Evolutionary conservation across 75 land plant species (phyloP), one percentile per base, ranked within the genome.

Genomic region (Cupressus sempervirens): DNA sequence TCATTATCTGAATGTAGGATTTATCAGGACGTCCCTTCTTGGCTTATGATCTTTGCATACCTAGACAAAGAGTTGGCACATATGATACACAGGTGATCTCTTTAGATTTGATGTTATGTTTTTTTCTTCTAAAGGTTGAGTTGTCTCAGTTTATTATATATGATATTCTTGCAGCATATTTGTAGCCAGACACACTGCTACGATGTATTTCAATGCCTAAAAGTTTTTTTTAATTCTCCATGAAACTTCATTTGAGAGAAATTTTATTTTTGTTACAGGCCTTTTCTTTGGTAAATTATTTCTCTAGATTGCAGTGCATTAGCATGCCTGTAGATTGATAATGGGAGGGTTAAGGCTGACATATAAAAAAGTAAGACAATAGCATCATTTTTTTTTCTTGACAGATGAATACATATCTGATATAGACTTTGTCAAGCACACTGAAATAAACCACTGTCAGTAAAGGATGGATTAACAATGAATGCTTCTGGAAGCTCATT

Each of bases 1-100:
- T 38, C 8, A 34, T 32, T 82, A 36, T 50, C 29, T 87, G 43
- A 30, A 1, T 92, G 41, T 87, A 97, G 99, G 99, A 97, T 90
- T 90, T 97, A 86, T 96, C 96, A 13, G 99, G 99, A 2, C 89
- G 98, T 23, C 99, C 99, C 23, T 90, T 92, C 89, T 89, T 97
- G 83, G 86, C 89, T 84, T 97, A 86, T 87, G 86, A 92, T 88
- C 75, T 94, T 56, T 72, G 83, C 29, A 97, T 97, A 52, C 99
- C 99, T 10, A 93, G 98, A 52, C 86, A 97, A 83, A 94, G 99
- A 90, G 96, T 97, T 88, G 99, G 99, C 52, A 94, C 94, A 26
- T 97, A 97, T 85, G 99, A 97, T 79, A 97, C 99, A 36, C 99
- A 97, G 94, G 99, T 97, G 89, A 43, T 85, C 36, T 15, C 50